phyloP scores from a whole-genome alignment of 768 basidiomycete genomes.

The Pholiota molesta region DNA sequence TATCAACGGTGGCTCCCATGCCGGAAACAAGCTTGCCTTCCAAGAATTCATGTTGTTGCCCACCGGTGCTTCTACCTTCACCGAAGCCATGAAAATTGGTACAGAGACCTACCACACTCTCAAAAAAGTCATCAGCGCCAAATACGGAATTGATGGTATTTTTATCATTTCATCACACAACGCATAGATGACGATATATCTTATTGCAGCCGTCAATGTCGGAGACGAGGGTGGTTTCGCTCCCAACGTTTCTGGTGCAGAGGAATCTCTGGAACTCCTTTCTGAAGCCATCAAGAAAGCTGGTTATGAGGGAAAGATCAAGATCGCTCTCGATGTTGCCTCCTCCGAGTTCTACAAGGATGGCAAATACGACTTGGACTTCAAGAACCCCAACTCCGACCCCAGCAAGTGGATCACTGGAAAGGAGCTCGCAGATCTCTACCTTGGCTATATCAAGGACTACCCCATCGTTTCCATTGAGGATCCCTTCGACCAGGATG shows the following conservation, averaged over 20 bases:
- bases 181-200: conserved; percentile 15
- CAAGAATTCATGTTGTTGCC: conserved; percentile 99
- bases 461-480: conserved; percentile 96
- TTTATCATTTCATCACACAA: conserved; percentile 14
- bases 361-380: conserved; percentile 98
- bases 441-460: conserved; percentile 83
- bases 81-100: conserved; percentile 98
- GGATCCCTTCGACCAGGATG: conserved; percentile 99
- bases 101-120: conserved; percentile 97
- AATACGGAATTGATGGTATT: conserved; percentile 97
- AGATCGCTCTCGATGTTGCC: conserved; percentile 98
- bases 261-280: conserved; percentile 96
- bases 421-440: conserved; percentile 89
- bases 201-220: conserved; percentile 86
- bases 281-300: conserved; percentile 97
- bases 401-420: conserved; percentile 95
- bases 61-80: conserved; percentile 88
- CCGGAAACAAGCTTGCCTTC: conserved; percentile 99
- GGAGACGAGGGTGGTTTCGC: conserved; percentile 99
- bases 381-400: conserved; percentile 99
- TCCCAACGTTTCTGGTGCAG: conserved; percentile 95
- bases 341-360: conserved; percentile 99
- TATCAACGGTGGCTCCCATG: conserved; percentile 99
- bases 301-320: conserved; percentile 97
- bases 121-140: conserved; percentile 98